Percentiles rank a stretch among this genome's conserved stretches.
phyloP scores from a whole-genome alignment of 495 filamentous ascomycete genomes.

The Hypoxylon fragiforme region DNA sequence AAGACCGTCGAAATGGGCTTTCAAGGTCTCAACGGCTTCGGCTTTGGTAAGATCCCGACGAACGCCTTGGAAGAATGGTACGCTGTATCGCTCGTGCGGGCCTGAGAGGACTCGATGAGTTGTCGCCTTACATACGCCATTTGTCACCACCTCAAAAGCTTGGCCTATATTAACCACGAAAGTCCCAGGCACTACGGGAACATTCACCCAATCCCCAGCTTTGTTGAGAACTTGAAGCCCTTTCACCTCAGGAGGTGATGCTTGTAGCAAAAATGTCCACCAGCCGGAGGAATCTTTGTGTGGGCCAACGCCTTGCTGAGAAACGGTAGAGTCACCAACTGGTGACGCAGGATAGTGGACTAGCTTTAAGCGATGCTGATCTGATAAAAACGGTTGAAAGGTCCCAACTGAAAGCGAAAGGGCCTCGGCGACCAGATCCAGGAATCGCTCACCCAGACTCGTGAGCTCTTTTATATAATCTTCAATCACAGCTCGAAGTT shows the following conservation, averaged over 20 bases:
- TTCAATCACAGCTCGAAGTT: slow-evolving; percentile 35
- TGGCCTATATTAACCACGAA: slow-evolving; percentile 63
- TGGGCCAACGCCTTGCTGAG: slow-evolving; percentile 54
- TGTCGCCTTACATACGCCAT: slow-evolving; percentile 56
- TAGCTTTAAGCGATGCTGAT: slow-evolving; percentile 59
- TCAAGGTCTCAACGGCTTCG: slow-evolving; percentile 41
- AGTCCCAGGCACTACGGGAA: slow-evolving; percentile 51
- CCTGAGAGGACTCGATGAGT: slow-evolving; percentile 51
- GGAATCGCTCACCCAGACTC: slow-evolving; percentile 50
- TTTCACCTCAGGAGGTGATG: slow-evolving; percentile 46
- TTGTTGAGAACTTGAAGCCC: slow-evolving; percentile 56
- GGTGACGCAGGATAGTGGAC: slow-evolving; percentile 51
- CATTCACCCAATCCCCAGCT: slow-evolving; percentile 52
- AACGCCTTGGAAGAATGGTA: slow-evolving; percentile 54
- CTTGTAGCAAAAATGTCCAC: slow-evolving; percentile 60
- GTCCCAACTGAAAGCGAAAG: slow-evolving; percentile 42
- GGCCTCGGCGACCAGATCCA: slow-evolving; percentile 56
- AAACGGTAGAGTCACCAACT: slow-evolving; percentile 2
- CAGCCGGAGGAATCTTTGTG: slow-evolving; percentile 61
- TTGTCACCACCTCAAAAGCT: slow-evolving; percentile 60
- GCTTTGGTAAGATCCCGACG: slow-evolving; percentile 43
- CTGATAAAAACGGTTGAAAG: slow-evolving; percentile 54
- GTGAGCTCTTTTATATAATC: slow-evolving; percentile 54
- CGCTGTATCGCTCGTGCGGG: slow-evolving; percentile 44
- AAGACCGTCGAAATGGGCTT: slow-evolving; percentile 34